These are phyloP conservation scores for Amauroascus niger DNA, from an alignment of 2,329 filamentous ascomycete species.

Conservation along the genomic window DNA sequence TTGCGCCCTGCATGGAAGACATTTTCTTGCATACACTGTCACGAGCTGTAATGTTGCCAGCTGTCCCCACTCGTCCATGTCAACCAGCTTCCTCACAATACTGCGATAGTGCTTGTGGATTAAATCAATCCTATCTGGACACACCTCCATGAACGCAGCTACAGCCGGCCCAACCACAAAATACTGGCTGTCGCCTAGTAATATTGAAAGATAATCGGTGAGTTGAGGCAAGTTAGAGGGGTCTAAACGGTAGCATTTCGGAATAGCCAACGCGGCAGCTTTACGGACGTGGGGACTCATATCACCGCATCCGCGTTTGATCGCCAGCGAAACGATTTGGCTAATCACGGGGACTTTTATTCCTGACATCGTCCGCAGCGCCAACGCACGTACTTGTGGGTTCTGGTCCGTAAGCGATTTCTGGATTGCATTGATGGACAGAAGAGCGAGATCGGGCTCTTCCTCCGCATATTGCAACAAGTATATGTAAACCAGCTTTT, in stretches of 20 bases:
- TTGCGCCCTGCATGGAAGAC: slow-evolving; percentile 64
- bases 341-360: slow-evolving; percentile 97
- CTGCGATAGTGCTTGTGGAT: slow-evolving; percentile 83
- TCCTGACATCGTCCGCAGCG: slow-evolving; percentile 90
- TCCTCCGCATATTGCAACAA: slow-evolving; percentile 92
- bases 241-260: slow-evolving; percentile 90
- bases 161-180: slow-evolving; percentile 94
- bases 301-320: slow-evolving; percentile 85
- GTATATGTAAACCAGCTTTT: slow-evolving; percentile 98
- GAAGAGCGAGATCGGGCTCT: slow-evolving; percentile 85
- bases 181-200: slow-evolving; percentile 87
- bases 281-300: slow-evolving; percentile 93
- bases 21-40: slow-evolving; percentile 73
- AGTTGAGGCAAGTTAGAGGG: slow-evolving; percentile 76
- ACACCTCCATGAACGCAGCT: slow-evolving; percentile 77
- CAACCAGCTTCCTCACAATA: slow-evolving; percentile 79
- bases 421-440: slow-evolving; percentile 98
- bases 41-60: slow-evolving; percentile 71
- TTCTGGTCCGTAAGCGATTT: slow-evolving; percentile 91
- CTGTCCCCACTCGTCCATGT: slow-evolving; percentile 99
- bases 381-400: slow-evolving; percentile 81
- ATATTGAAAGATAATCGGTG: slow-evolving; percentile 64
- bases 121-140: slow-evolving; percentile 75
- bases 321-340: slow-evolving; percentile 90
- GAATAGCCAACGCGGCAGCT: slow-evolving; percentile 83